phyloP scores from a whole-genome alignment of 2,329 filamentous ascomycete species.

The Cordyceps militaris region DNA sequence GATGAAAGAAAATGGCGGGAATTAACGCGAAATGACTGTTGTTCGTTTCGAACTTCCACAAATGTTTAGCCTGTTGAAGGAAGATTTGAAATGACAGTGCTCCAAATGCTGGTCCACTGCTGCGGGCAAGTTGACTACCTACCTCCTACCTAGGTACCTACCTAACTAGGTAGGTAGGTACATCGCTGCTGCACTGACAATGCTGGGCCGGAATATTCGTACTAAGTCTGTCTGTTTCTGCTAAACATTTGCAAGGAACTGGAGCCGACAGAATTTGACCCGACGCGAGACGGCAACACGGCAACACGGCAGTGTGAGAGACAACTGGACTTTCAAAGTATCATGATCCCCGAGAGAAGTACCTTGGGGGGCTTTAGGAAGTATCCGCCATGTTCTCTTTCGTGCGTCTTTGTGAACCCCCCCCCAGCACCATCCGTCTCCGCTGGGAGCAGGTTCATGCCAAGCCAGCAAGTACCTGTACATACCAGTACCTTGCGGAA shows the following conservation, averaged over 20 bases:
- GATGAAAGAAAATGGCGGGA: neutral
- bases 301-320: neutral
- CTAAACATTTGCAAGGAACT: neutral
- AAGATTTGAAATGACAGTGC: neutral
- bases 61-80: neutral
- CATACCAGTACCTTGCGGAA: neutral
- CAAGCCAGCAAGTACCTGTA: constrained; percentile 8
- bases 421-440: too few species aligned
- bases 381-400: constrained; percentile 8
- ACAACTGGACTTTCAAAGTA: neutral
- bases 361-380: neutral
- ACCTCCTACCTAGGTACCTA: too few species aligned
- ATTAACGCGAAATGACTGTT: neutral
- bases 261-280: neutral
- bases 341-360: neutral
- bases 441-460: too few species aligned
- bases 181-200: too few species aligned
- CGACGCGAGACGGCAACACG: too few species aligned
- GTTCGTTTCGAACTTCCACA: neutral
- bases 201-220: too few species aligned
- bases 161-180: too few species aligned
- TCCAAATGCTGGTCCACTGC: neutral
- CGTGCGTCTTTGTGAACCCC: neutral
- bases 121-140: neutral
- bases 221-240: too few species aligned